A percentile compares a stretch with the other conserved stretches of the same genome.
Evolutionary conservation across 345 rosid genomes (phyloP).

Genomic region (Eucalyptus tenuipes): DNA sequence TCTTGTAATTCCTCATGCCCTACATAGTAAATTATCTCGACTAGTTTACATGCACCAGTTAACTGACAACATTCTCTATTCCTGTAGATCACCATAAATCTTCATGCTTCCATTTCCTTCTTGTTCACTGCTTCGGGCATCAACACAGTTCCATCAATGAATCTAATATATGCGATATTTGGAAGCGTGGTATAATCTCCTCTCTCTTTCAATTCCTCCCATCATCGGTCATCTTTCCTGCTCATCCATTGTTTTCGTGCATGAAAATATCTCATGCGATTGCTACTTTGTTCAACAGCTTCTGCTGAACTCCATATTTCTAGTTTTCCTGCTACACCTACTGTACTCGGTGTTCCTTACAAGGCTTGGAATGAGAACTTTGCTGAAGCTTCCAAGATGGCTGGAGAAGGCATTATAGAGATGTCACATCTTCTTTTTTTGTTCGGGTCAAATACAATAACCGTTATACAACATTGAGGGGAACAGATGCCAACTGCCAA

Average conservation of each 20-base stretch:
- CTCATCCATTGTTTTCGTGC: background rate
- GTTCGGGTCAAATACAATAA: background rate
- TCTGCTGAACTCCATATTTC: slow-evolving; percentile 70
- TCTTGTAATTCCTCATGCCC: slow-evolving; percentile 31
- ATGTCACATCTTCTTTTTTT: background rate
- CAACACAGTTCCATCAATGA: slow-evolving; percentile 76
- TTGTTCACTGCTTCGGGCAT: slow-evolving; percentile 64
- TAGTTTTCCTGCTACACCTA: slow-evolving; percentile 72
- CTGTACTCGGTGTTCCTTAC: slow-evolving; percentile 65
- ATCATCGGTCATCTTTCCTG: background rate
- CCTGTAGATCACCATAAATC: slow-evolving; percentile 79
- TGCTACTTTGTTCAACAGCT: slow-evolving; percentile 28
- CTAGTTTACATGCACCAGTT: background rate
- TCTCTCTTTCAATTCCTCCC: background rate
- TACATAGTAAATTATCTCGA: background rate
- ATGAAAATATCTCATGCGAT: background rate
- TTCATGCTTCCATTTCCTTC: slow-evolving; percentile 69
- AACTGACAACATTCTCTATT: background rate
- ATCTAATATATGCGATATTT: slow-evolving; percentile 55
- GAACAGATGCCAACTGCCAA: background rate
- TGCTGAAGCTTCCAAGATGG: slow-evolving; percentile 71
- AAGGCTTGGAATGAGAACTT: slow-evolving; percentile 70
- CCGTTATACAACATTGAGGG: background rate
- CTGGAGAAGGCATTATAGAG: slow-evolving; percentile 53
- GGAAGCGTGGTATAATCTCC: slow-evolving; percentile 55